These are phyloP conservation scores for Dendryphion nanum DNA, from an alignment of 2,329 filamentous ascomycete species.

Conservation along the genomic window DNA sequence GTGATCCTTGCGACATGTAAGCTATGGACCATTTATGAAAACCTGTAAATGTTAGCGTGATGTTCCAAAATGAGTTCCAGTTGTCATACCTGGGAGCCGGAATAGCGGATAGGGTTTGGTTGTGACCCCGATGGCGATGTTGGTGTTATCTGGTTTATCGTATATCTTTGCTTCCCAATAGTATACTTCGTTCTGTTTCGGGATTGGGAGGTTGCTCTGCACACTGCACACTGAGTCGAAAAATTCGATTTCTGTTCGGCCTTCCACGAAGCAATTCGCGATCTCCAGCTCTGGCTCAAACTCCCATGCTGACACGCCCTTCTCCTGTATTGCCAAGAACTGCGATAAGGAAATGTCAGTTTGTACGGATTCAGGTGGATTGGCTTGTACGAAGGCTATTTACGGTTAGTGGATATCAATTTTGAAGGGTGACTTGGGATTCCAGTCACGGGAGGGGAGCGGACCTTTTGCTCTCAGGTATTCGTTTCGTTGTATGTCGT, in stretches of 20 bases:
- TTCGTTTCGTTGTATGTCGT: conserved; percentile 84
- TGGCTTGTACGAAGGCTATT: conserved; percentile 86
- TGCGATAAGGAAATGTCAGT: conserved; percentile 98
- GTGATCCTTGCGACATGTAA: conserved; percentile 82
- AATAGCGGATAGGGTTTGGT: conserved; percentile 98
- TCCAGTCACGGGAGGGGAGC: not conserved
- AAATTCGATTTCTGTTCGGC: conserved; percentile 94
- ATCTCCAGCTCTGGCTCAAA: conserved; percentile 99
- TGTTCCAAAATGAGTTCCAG: not conserved
- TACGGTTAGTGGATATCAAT: conserved; percentile 17
- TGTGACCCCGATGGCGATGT: conserved; percentile 87
- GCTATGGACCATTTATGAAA: conserved; percentile 92
- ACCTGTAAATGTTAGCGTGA: conserved; percentile 51
- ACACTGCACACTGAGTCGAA: conserved; percentile 98
- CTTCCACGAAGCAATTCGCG: conserved; percentile 98
- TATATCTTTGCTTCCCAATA: conserved; percentile 99
- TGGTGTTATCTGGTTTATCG: conserved; percentile 87
- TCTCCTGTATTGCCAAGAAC: conserved; percentile 97
- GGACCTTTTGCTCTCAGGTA: conserved; percentile 95
- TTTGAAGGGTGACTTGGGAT: not conserved
- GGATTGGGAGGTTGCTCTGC: conserved; percentile 92
- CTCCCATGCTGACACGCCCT: conserved; percentile 99
- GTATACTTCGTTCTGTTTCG: conserved; percentile 98
- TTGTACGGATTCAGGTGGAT: conserved; percentile 90
- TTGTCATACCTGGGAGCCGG: conserved; percentile 72